Evolutionary conservation across 1,139 yeast species (phyloP).

Genomic region (Hyphopichia khmerensis): DNA sequence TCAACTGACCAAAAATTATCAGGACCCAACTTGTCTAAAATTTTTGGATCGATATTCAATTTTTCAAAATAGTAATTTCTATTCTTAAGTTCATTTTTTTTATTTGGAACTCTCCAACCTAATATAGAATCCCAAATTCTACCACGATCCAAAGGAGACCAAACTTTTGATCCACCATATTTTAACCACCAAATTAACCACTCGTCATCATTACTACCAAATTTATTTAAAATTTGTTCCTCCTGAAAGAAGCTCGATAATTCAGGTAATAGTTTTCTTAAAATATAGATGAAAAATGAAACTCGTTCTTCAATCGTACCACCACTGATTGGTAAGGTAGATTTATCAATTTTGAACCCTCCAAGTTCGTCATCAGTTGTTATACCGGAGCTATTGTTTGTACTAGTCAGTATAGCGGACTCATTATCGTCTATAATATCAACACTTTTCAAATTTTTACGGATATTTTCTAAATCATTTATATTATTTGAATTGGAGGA

Average conservation of each 20-base stretch:
- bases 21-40: constrained; percentile 38
- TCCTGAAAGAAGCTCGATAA: constrained; percentile 74
- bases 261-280: constrained; percentile 71
- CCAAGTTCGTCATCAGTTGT: constrained; percentile 1
- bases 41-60: constrained; percentile 22
- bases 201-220: constrained; percentile 71
- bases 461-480: background rate
- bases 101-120: constrained; percentile 67
- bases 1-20: constrained; percentile 43
- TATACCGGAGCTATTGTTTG: background rate
- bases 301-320: constrained; percentile 71
- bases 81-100: constrained; percentile 21
- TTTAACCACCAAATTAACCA: constrained; percentile 97
- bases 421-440: background rate
- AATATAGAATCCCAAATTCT: constrained; percentile 84
- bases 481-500: background rate
- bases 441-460: background rate
- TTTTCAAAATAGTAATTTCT: constrained; percentile 34
- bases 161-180: constrained; percentile 86
- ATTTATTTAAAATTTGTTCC: constrained; percentile 68
- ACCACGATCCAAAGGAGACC: constrained; percentile 81
- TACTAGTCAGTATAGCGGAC: background rate
- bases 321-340: constrained; percentile 53
- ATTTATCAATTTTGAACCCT: constrained; percentile 24
- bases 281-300: constrained; percentile 67